Base-by-base conservation (phyloP, 371 early-diverging fungal genomes). In the Mucor irregularis region DNA sequence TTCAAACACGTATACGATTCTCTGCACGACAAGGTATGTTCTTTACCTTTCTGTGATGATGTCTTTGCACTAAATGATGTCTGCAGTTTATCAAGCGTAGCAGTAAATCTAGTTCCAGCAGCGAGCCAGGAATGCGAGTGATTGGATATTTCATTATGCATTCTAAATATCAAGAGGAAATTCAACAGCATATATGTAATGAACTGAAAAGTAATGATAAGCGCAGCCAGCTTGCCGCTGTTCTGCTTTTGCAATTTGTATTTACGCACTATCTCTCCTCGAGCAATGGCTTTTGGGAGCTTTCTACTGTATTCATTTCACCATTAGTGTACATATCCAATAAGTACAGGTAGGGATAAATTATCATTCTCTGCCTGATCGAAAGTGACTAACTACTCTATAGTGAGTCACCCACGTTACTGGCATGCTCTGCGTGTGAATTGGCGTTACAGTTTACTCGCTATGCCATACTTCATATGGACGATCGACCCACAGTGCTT, bases 1-100 rank as follows among this genome's bases (percentile, higher is more conserved):
- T 58, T 58, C 17, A 25, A 49, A 1, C 57, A 56, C 34, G 14
- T 64, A 0, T 64, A 54, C 33, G 46, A 45, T 21, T 40, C 64
- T 9, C 31, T 64, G 8, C 50, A 58, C 39, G 51, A 53, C 29
- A 64, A 64, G 47, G 42, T 58, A 8, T 7, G 29, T 13, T 22
- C 25, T 4, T 17, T 5, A 22, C 25, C 0, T 42, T 22, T 24
- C 9, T 11, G 21, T 9, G 11, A 7, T 26, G 5, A 8, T n/a
- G n/a, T n/a, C 42, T 21, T 13, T 24, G 2, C 10, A 42, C 10
- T 10, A 21, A 24, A 11, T 24, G 21, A 19, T 10, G 3, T 13
- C 3, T 5, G 10, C 24, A 42, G 42, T 42, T 42, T 42, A 42
- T 42, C 22, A 42, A 42, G 24, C 42, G 42, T n/a, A n/a, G n/a